These are phyloP conservation scores for Cryptococcus hybrid DNA, from an alignment of 1,284 basidiomycete species.

Conservation along the genomic window DNA sequence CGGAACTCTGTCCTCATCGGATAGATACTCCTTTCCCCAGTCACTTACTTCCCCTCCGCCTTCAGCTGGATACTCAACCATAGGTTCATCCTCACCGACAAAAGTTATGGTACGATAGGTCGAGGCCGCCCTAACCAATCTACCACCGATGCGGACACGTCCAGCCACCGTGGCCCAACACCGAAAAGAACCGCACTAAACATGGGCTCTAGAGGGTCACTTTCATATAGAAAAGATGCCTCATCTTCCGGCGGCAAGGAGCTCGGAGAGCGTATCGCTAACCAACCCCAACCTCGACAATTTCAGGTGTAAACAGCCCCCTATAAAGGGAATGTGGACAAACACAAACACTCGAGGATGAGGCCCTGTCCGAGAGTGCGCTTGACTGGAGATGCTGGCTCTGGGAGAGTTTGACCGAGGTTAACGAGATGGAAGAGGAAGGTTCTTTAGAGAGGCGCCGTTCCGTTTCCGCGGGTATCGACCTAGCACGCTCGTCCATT, in stretches of 20 bases:
- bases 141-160: constrained; percentile 8
- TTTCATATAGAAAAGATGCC: constrained; percentile 27
- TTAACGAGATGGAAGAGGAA: constrained; percentile 38
- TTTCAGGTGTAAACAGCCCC: too few species aligned
- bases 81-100: constrained; percentile 15
- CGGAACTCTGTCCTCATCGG: too few species aligned
- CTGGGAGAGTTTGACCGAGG: constrained; percentile 39
- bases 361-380: constrained; percentile 37
- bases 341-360: too few species aligned
- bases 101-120: constrained; percentile 35
- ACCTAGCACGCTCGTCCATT: background rate
- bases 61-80: background rate
- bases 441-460: background rate
- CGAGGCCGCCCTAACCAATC: constrained; percentile 37
- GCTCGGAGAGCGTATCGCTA: background rate
- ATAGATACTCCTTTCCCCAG: background rate
- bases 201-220: constrained; percentile 11
- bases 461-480: background rate
- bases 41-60: constrained; percentile 8
- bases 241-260: background rate
- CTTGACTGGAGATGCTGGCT: constrained; percentile 20
- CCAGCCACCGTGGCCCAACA: constrained; percentile 6
- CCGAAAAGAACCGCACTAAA: constrained; percentile 16
- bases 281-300: too few species aligned
- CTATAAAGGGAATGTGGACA: too few species aligned